Evolutionary conservation across 1,284 basidiomycete genomes (phyloP).

Genomic region (Microbotryomycetes sp.): DNA sequence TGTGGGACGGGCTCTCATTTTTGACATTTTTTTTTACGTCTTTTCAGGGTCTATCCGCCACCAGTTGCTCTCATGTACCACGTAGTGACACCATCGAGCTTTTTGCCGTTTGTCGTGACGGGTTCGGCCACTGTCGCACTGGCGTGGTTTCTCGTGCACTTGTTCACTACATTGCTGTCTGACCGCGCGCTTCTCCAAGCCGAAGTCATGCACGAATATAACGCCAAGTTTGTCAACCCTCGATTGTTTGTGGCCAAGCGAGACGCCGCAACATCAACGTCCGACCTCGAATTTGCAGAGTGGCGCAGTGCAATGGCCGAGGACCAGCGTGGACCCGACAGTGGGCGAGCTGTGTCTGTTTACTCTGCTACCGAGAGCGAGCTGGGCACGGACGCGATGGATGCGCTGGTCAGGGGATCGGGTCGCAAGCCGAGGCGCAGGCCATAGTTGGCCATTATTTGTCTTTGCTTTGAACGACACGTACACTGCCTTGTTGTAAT

Average conservation of each 20-base stretch:
- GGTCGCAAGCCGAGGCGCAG: too few relatives aligned
- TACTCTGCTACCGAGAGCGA: neutral
- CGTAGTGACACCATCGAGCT: constrained; percentile 22
- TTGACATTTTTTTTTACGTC: neutral
- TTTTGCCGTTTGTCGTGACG: constrained; percentile 19
- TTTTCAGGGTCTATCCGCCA: constrained; percentile 28
- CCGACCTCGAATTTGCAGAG: constrained; percentile 18
- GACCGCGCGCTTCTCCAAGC: constrained; percentile 66
- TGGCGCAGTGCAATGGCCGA: neutral
- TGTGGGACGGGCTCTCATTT: neutral
- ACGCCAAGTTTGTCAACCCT: constrained; percentile 51
- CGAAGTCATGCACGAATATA: constrained; percentile 80
- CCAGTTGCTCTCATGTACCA: constrained; percentile 32
- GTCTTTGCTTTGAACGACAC: too few relatives aligned
- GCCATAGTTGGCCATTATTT: too few relatives aligned
- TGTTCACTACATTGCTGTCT: constrained; percentile 64
- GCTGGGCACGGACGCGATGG: constrained; percentile 24
- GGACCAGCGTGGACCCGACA: neutral
- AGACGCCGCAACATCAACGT: constrained; percentile 14
- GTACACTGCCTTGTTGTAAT: too few relatives aligned
- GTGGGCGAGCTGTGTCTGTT: neutral
- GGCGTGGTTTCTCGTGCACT: constrained; percentile 48
- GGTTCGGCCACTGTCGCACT: constrained; percentile 15
- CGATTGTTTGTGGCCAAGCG: constrained; percentile 47
- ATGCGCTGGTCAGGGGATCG: neutral